These are phyloP conservation scores for Aspergillus fumigatiaffinis DNA, from an alignment of 2,329 filamentous ascomycete species.

Conservation along the genomic window DNA sequence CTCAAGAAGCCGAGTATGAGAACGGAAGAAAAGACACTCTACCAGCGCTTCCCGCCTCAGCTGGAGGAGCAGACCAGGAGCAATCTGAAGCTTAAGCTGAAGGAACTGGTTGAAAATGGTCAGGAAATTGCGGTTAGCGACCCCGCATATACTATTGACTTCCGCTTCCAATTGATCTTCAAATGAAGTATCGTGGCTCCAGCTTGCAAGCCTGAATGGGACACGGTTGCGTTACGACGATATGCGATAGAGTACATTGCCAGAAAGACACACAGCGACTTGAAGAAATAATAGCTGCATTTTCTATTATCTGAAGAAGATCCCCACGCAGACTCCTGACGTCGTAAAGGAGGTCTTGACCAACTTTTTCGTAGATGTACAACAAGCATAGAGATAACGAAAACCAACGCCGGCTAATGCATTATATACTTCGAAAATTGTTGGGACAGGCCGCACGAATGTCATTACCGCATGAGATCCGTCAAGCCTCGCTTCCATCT, in stretches of 20 bases:
- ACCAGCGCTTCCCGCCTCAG: constrained; percentile 78
- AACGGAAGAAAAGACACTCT: constrained; percentile 76
- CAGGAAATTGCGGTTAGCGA: constrained; percentile 92
- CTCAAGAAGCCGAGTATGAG: constrained; percentile 89
- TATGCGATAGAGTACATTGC: constrained; percentile 4
- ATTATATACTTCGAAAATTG: constrained; percentile 22
- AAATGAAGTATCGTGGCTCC: constrained; percentile 16
- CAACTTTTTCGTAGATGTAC: constrained; percentile 35
- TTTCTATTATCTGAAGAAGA: constrained; percentile 24
- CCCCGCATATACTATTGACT: constrained; percentile 76
- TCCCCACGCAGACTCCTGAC: constrained; percentile 30
- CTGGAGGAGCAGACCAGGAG: constrained; percentile 79
- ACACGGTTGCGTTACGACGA: constrained; percentile 11
- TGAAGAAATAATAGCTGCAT: constrained; percentile 22
- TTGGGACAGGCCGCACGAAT: constrained; percentile 4
- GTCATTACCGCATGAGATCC: constrained; percentile 38
- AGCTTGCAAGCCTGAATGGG: constrained; percentile 1
- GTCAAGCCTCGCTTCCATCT: constrained; percentile 44
- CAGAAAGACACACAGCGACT: constrained; percentile 14
- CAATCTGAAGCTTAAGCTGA: constrained; percentile 75
- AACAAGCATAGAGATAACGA: constrained; percentile 25
- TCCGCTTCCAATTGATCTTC: constrained; percentile 57
- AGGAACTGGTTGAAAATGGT: constrained; percentile 71
- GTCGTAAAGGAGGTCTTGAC: constrained; percentile 28
- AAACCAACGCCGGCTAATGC: constrained; percentile 40